Evolutionary conservation across 371 early-diverging fungal species (phyloP), one percentile per base, ranked within the genome.

Genomic region (Mortierella polycephala): DNA sequence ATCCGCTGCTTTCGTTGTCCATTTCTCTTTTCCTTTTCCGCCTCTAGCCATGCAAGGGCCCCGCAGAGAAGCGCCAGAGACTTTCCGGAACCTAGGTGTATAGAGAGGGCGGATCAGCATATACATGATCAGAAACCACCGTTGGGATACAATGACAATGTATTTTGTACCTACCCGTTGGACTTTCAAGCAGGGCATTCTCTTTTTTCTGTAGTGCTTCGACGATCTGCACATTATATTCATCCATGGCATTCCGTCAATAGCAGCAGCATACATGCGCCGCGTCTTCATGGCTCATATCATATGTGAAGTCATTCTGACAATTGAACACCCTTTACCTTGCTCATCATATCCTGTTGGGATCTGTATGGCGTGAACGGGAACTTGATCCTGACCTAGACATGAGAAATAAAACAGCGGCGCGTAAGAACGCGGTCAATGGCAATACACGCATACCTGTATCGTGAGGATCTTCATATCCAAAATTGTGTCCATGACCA

Each of bases 271-370:
- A 30, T 30, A 30, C 4, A 4, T 30, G 30, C 30, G 30, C 30
- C 4, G 2, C 30, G 4, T 30, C 30, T 30, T 30, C 30, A 30
- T 30, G 30, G 30, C 30, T 30, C 30, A 30, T 30, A 30, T 30
- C 30, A 30, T 30, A 30, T 30, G 30, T 30, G 4, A 30, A 30
- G 1, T 30, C 16, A 11, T 23, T 51, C 23, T 42, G 12, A 8
- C 5, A 37, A 7, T 37, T 37, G 1, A 9, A 46, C 9, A 12
- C 16, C 57, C 13, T 18, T 7, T 74, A 85, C 88, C 77, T 83
- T 85, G 23, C 77, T 66, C 89, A 89, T 87, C 87, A 89, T 87
- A 64, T 87, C 87, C 23, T 85, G 67, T 50, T 89, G 89, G 45
- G 89, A 87, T 20, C 82, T 80, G 69, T 89, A 89, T 1, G 89